Evolutionary conservation across 2,329 filamentous ascomycete genomes (phyloP).

Genomic region (Colletotrichum sp.): DNA sequence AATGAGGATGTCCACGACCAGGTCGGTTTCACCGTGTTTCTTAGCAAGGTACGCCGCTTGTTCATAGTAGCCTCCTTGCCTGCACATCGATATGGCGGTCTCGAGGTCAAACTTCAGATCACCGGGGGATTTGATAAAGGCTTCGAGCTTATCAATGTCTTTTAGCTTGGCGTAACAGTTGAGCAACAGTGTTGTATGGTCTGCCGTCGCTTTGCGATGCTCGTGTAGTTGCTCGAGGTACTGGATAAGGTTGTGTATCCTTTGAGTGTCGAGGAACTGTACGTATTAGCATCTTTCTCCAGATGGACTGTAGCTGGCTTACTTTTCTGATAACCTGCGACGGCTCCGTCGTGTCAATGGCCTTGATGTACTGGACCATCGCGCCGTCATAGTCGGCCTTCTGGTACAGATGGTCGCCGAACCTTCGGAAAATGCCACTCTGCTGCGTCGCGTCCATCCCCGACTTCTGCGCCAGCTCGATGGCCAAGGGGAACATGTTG

Average conservation of each 20-base stretch:
- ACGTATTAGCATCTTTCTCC: conserved; percentile 27
- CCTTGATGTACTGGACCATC: conserved; percentile 98
- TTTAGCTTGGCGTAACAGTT: conserved; percentile 99
- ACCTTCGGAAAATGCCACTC: conserved; percentile 90
- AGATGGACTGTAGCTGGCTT: background rate
- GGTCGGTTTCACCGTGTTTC: conserved; percentile 89
- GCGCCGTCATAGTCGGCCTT: conserved; percentile 96
- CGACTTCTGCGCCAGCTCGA: conserved; percentile 89
- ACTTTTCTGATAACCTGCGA: conserved; percentile 95
- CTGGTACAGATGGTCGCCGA: conserved; percentile 92
- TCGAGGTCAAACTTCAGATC: conserved; percentile 97
- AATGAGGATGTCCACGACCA: conserved; percentile 94
- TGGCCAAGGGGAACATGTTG: conserved; percentile 89
- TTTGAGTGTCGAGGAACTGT: conserved; percentile 92
- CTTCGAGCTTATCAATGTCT: conserved; percentile 93
- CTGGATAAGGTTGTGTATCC: conserved; percentile 96
- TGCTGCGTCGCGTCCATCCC: conserved; percentile 82
- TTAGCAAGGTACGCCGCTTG: conserved; percentile 95
- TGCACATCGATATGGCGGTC: conserved; percentile 95
- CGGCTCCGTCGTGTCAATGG: conserved; percentile 94
- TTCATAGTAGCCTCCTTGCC: conserved; percentile 95
- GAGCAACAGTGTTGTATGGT: conserved; percentile 91
- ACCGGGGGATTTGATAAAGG: conserved; percentile 93
- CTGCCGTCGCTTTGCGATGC: conserved; percentile 88
- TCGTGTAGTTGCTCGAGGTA: conserved; percentile 97